Base-by-base conservation (phyloP, 805 yeast genomes). In the Blastobotrys attinorum region DNA sequence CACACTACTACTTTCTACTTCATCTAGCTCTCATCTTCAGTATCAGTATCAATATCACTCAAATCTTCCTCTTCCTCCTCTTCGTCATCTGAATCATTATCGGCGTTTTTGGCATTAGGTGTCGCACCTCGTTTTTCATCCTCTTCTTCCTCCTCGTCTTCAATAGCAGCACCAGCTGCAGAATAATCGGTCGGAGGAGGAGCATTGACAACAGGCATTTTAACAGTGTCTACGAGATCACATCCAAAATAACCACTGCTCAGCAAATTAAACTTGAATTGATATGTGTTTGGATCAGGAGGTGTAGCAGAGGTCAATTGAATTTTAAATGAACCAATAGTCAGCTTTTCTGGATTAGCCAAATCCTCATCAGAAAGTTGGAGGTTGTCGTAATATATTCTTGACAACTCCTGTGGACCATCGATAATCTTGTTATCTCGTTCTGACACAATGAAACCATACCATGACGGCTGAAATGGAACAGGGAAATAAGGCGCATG, bases 341-440 rank as follows among this genome's bases (percentile, higher is more conserved):
- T 65, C 6, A 70, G 57, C 10, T 68, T 68, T 13, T 61, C 61
- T 6, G 68, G 67, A 10, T 58, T 56, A 25, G 61, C 62, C 20
- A 66, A 57, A 49, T 76, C 71, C 43, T 76, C 78, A 45, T 71
- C 76, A 3, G 74, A 54, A 42, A 80, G 63, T 20, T 59, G 58
- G 54, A 83, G 64, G 60, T 85, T 84, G 32, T 71, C 64, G 42
- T 76, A 63, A 46, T 77, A 80, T 22, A 72, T 65, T 48, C 74
- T 67, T 36, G 71, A 71, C 51, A 83, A 57, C 39, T 62, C 62
- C 18, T 70, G 68, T 3, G 86, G 86, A 7, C 76, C 68, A 51
- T 89, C 96, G 18, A 81, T 75, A 37, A 92, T 66, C 61, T 83
- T 86, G 47, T 77, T 78, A 63, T 90, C 97, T 52, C 79, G 79